Conservation (phyloP, 768 basidiomycete species). For the Lentinula raphanica region DNA sequence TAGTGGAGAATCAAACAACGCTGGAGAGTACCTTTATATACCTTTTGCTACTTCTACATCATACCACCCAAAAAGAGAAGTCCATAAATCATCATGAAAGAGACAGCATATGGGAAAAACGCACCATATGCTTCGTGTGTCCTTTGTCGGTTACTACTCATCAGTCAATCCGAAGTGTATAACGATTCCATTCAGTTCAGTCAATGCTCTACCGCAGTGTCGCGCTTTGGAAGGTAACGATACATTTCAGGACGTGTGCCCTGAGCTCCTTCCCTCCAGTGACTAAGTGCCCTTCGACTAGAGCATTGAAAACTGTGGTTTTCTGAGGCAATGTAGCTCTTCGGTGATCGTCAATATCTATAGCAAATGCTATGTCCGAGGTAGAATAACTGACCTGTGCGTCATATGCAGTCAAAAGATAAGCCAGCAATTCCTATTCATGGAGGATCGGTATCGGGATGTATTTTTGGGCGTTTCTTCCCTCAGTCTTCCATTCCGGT, state of each 20-base stretch:
- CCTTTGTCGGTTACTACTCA: not conserved
- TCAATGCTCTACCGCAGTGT: not conserved
- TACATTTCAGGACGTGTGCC: not conserved
- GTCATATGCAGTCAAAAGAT: not conserved
- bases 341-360: not conserved
- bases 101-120: not conserved
- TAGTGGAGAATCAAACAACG: not conserved
- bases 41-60: not conserved
- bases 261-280: not conserved
- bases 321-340: not conserved
- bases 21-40: not conserved
- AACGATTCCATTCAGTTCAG: not conserved
- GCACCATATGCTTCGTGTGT: not conserved
- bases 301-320: not conserved
- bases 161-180: not conserved
- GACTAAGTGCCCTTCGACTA: not conserved
- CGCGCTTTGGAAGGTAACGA: not conserved
- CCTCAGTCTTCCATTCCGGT: not conserved
- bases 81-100: not conserved
- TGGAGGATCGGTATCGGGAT: not conserved
- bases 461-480: not conserved
- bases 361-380: not conserved
- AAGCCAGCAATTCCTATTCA: not conserved
- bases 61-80: not conserved
- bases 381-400: not conserved